These are phyloP conservation scores for Zymoseptoria passerinii DNA, from an alignment of 2,329 filamentous ascomycete species.

Conservation along the genomic window DNA sequence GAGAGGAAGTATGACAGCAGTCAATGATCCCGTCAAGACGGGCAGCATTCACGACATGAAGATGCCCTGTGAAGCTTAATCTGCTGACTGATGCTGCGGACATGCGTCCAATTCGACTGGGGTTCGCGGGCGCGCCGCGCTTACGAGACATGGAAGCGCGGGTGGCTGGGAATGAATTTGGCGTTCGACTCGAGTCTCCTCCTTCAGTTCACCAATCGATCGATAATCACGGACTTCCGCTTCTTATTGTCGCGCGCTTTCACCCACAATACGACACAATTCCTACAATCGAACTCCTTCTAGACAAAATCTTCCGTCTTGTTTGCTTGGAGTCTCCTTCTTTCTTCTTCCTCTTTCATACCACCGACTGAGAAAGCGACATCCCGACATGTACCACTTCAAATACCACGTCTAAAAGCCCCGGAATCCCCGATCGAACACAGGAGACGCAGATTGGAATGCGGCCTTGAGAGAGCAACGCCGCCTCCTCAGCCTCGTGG, in stretches of 20 bases:
- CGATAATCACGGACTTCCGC: no score
- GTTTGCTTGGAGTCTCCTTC: neutral
- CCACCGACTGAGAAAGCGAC: neutral
- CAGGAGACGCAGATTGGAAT: conserved; percentile 1
- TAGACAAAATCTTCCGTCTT: neutral
- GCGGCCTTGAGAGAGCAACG: conserved; percentile 1
- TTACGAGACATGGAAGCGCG: neutral
- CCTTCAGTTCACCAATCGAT: no score
- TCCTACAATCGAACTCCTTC: neutral
- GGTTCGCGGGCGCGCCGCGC: neutral
- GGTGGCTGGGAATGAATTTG: neutral
- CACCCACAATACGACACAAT: neutral
- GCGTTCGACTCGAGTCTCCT: neutral
- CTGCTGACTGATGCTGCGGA: neutral
- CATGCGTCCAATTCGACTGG: neutral
- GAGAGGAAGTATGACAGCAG: neutral
- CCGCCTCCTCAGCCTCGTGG: neutral
- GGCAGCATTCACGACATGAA: neutral
- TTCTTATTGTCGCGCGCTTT: neutral
- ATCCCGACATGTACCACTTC: neutral
- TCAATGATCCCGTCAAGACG: no score
- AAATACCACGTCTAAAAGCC: neutral
- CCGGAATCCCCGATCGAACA: neutral
- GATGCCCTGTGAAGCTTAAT: neutral
- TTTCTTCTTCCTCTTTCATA: neutral